Conservation (phyloP, 1,284 basidiomycete species). For the Golubevia sp. region DNA sequence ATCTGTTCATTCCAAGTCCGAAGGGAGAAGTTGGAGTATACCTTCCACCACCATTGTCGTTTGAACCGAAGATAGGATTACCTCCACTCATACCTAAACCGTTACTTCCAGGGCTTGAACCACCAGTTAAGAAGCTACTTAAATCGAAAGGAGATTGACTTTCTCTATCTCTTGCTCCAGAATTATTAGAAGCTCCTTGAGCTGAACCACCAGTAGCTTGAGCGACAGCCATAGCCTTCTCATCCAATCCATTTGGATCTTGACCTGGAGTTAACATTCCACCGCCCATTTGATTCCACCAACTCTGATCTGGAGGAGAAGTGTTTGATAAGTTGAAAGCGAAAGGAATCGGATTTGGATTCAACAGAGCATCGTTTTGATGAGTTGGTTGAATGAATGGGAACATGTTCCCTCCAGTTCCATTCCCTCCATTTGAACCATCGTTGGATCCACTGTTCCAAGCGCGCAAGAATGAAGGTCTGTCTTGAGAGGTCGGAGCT, state of each 20-base stretch:
- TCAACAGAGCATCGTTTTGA: slow-evolving; percentile 48
- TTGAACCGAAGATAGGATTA: too few species aligned
- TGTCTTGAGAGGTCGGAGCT: slow-evolving; percentile 14
- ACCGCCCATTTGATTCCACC: slow-evolving; percentile 44
- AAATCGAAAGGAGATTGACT: slow-evolving; percentile 39
- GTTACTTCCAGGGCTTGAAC: slow-evolving; percentile 31
- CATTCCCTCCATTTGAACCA: not conserved
- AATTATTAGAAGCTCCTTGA: not conserved
- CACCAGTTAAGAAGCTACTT: slow-evolving; percentile 43
- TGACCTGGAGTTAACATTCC: slow-evolving; percentile 24
- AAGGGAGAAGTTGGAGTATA: too few species aligned
- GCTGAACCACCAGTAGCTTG: slow-evolving; percentile 17
- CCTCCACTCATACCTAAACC: not conserved
- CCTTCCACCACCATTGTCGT: too few species aligned
- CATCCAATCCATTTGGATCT: slow-evolving; percentile 38
- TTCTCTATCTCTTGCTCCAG: slow-evolving; percentile 15
- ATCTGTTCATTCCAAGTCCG: not conserved
- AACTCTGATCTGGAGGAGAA: slow-evolving; percentile 33
- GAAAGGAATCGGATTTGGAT: slow-evolving; percentile 53
- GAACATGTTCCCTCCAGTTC: slow-evolving; percentile 16
- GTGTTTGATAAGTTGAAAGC: slow-evolving; percentile 47
- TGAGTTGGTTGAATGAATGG: slow-evolving; percentile 34
- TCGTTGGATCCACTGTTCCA: slow-evolving; percentile 8
- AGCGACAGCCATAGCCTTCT: slow-evolving; percentile 46
- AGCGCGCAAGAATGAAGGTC: slow-evolving; percentile 11